A percentile compares a stretch with the other conserved stretches of the same genome.
phyloP scores from a whole-genome alignment of 2,329 filamentous ascomycete species.

The Trichoderma sp. region DNA sequence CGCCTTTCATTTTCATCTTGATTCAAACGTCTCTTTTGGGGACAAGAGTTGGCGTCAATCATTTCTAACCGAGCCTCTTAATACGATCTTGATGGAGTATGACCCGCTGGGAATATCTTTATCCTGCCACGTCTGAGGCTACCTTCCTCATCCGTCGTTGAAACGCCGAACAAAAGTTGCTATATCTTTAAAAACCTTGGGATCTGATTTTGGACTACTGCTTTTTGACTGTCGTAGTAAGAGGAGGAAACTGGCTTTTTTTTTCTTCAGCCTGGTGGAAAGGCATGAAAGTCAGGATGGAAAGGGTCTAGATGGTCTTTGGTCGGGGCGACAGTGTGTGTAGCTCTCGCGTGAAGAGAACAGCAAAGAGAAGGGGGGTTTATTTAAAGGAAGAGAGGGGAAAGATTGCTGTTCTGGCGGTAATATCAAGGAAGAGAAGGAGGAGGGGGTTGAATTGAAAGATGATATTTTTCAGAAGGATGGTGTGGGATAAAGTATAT shows the following conservation, averaged over 20 bases:
- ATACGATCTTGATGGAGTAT: background rate
- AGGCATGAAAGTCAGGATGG: background rate
- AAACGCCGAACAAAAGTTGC: background rate
- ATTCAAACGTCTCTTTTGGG: background rate
- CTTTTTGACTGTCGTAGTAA: background rate
- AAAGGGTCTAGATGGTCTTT: background rate
- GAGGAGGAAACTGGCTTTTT: background rate
- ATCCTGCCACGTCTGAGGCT: background rate
- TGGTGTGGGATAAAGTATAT: background rate
- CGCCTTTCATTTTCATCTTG: background rate
- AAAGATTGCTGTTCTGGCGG: background rate
- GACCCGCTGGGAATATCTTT: background rate
- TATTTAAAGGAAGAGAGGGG: background rate
- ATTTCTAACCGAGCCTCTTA: background rate
- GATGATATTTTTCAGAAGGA: background rate
- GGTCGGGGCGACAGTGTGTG: background rate
- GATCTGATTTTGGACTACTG: background rate
- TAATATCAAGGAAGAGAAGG: background rate
- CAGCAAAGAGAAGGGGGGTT: background rate
- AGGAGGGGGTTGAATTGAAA: background rate
- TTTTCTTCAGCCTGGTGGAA: background rate
- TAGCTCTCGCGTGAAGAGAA: background rate
- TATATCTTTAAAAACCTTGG: background rate
- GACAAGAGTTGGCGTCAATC: background rate
- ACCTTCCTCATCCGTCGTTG: background rate